Percentiles rank a stretch among this genome's conserved stretches.
phyloP scores from a whole-genome alignment of 208 protist species.

The Trypanosoma cruzi region DNA sequence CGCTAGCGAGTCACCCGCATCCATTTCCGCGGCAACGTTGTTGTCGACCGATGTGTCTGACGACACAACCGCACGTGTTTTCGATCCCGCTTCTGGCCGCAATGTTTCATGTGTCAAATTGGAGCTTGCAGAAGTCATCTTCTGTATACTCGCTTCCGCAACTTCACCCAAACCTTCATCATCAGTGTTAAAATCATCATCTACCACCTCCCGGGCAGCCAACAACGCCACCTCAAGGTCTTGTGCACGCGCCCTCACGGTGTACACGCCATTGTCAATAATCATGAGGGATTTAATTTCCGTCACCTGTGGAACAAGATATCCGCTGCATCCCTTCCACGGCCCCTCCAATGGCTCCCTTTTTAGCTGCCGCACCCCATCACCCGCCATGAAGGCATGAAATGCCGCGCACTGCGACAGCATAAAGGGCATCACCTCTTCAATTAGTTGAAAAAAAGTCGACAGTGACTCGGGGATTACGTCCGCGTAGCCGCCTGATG shows the following conservation, averaged over 20 bases:
- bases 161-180: not conserved
- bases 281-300: constrained; percentile 85
- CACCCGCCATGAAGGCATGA: constrained; percentile 74
- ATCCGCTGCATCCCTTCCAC: constrained; percentile 82
- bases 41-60: not conserved
- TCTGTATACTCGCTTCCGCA: not conserved
- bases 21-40: not conserved
- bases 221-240: constrained; percentile 85
- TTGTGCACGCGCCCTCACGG: constrained; percentile 58
- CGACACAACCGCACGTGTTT: not conserved
- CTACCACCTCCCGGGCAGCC: constrained; percentile 71
- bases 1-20: not conserved
- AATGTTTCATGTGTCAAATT: not conserved
- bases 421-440: constrained; percentile 88
- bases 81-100: not conserved
- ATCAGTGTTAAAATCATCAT: constrained; percentile 34
- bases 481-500: constrained; percentile 48
- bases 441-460: constrained; percentile 59
- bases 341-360: constrained; percentile 48
- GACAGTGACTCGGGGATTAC: constrained; percentile 75
- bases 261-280: constrained; percentile 76
- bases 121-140: not conserved
- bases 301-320: constrained; percentile 72
- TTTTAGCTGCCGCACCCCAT: constrained; percentile 56
- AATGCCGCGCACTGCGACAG: constrained; percentile 83